Percentiles rank a stretch among this genome's conserved stretches.
These are phyloP conservation scores for Exophiala phaeomuriformis DNA, from an alignment of 2,329 filamentous ascomycete genomes.

Conservation along the genomic window DNA sequence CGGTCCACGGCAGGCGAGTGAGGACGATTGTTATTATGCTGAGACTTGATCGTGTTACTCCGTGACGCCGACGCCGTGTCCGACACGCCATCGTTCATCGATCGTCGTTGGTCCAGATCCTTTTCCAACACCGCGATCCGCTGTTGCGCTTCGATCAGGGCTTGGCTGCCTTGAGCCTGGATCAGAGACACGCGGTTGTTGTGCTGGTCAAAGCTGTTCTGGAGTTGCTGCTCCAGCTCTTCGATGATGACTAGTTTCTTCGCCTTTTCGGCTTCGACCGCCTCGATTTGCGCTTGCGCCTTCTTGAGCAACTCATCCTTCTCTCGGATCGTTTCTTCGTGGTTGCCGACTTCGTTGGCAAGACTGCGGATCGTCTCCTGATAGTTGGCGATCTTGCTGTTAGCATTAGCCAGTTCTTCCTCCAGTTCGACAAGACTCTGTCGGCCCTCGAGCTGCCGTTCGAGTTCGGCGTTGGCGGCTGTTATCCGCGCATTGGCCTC, in stretches of 20 bases:
- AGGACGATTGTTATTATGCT: slow-evolving; percentile 26
- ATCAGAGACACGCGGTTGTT: slow-evolving; percentile 83
- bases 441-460: slow-evolving; percentile 22
- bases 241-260: slow-evolving; percentile 89
- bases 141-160: slow-evolving; percentile 70
- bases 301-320: slow-evolving; percentile 41
- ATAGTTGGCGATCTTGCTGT: slow-evolving; percentile 36
- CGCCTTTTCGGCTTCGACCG: slow-evolving; percentile 61
- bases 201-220: slow-evolving; percentile 89
- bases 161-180: slow-evolving; percentile 63
- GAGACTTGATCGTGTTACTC: slow-evolving; percentile 26
- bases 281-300: slow-evolving; percentile 42
- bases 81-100: slow-evolving; percentile 47
- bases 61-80: slow-evolving; percentile 21
- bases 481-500: slow-evolving; percentile 21
- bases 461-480: slow-evolving; percentile 25
- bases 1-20: slow-evolving; percentile 43
- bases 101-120: slow-evolving; percentile 46
- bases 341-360: slow-evolving; percentile 40
- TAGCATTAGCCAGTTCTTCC: slow-evolving; percentile 34
- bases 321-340: slow-evolving; percentile 40
- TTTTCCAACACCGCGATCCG: slow-evolving; percentile 56
- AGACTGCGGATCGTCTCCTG: slow-evolving; percentile 53
- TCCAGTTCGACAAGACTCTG: slow-evolving; percentile 27
- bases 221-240: slow-evolving; percentile 93